A percentile compares a stretch with the other conserved stretches of the same genome.
Evolutionary conservation across 495 filamentous ascomycete genomes (phyloP).

Genomic region (Emericellopsis terricola): DNA sequence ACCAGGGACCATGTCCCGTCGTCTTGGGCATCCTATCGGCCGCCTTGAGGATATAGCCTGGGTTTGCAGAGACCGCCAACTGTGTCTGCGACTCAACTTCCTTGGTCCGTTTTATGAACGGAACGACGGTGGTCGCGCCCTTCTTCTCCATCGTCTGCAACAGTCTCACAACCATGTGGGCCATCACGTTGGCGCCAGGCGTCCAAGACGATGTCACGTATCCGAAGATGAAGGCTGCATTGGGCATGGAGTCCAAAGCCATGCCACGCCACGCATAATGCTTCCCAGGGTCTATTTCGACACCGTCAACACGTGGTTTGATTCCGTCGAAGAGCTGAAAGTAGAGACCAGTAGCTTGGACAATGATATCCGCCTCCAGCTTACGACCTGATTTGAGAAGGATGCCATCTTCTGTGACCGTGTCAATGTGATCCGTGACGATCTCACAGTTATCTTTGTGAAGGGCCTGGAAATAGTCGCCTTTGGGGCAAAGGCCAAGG

Average conservation of each 20-base stretch:
- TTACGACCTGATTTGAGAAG: conserved; percentile 33
- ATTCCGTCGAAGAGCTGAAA: conserved; percentile 34
- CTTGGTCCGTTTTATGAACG: conserved; percentile 6
- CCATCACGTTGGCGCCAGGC: conserved; percentile 20
- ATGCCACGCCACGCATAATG: conserved; percentile 33
- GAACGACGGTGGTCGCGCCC: conserved; percentile 13
- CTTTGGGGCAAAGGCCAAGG: conserved; percentile 50
- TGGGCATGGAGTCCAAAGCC: conserved; percentile 24
- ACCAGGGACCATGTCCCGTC: background rate
- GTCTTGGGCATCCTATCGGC: background rate
- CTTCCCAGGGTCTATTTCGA: conserved; percentile 30
- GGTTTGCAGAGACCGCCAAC: conserved; percentile 2
- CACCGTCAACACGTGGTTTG: conserved; percentile 34
- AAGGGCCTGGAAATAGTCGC: conserved; percentile 52
- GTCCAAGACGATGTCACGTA: conserved; percentile 42
- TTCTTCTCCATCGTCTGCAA: conserved; percentile 17
- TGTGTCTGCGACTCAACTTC: conserved; percentile 3
- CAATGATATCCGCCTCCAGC: conserved; percentile 50
- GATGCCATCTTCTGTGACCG: conserved; percentile 40
- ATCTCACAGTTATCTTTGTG: conserved; percentile 37
- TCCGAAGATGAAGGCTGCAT: conserved; percentile 15
- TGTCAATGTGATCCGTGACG: conserved; percentile 51
- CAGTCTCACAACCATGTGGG: conserved; percentile 15
- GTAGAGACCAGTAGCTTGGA: conserved; percentile 57
- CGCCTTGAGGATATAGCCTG: conserved; percentile 2